Percentiles rank a stretch among this genome's conserved stretches.
phyloP scores from a whole-genome alignment of 139 green algal genomes.

The Eudorina sp. region DNA sequence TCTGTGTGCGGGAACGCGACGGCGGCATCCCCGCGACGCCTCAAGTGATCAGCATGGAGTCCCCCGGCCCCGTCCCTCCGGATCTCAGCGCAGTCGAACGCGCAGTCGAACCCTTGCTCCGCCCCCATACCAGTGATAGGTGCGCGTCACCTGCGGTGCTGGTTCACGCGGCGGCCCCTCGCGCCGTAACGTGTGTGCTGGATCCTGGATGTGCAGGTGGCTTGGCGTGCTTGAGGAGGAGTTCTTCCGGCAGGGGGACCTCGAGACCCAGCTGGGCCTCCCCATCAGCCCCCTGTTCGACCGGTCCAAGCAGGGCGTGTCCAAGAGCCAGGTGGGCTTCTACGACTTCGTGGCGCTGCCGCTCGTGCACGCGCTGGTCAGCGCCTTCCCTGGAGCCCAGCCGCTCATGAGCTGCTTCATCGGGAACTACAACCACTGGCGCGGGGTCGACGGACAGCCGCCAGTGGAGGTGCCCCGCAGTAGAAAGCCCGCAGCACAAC shows the following conservation, averaged over 20 bases:
- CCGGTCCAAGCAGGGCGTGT: constrained; percentile 50
- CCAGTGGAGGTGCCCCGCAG: neutral
- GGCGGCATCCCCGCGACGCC: too few species aligned
- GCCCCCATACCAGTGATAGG: too few species aligned
- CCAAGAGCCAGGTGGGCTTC: constrained; percentile 58
- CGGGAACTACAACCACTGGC: constrained; percentile 38
- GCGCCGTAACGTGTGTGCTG: too few species aligned
- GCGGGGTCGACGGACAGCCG: constrained; percentile 6
- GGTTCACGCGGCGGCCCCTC: too few species aligned
- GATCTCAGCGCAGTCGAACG: too few species aligned
- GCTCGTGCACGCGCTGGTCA: constrained; percentile 24
- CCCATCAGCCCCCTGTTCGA: constrained; percentile 61
- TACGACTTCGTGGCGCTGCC: constrained; percentile 44
- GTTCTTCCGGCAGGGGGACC: constrained; percentile 58
- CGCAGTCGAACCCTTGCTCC: too few species aligned
- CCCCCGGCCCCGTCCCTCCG: too few species aligned
- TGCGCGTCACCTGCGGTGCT: too few species aligned
- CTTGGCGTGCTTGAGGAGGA: constrained; percentile 38
- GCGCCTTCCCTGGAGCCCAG: constrained; percentile 31
- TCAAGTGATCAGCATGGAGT: too few species aligned
- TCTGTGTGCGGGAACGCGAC: too few species aligned
- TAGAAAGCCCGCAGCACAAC: too few species aligned
- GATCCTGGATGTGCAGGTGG: neutral
- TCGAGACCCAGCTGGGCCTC: constrained; percentile 51
- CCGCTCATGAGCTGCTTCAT: constrained; percentile 36